Evolutionary conservation across 768 basidiomycete species (phyloP).

Genomic region (Tricholoma flavovirens): DNA sequence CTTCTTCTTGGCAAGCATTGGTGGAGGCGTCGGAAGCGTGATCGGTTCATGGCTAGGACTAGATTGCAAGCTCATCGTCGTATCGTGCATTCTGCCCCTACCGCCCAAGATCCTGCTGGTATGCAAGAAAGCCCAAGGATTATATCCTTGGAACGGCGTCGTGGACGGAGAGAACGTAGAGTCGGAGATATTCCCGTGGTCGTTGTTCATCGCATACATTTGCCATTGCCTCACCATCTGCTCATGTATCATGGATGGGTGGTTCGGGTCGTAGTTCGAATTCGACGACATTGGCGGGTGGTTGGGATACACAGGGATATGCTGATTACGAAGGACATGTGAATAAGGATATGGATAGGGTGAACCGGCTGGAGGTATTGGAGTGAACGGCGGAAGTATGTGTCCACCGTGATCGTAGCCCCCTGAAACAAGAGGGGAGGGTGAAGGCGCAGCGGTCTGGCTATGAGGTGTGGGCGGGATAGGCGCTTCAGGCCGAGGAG

Average conservation of each 20-base stretch:
- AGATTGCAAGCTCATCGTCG: conserved; percentile 55
- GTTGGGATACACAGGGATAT: conserved; percentile 30
- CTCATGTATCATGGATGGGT: conserved; percentile 52
- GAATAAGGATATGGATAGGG: conserved; percentile 77
- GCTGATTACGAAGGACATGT: conserved; percentile 57
- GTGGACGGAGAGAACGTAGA: conserved; percentile 73
- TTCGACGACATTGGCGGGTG: conserved; percentile 20
- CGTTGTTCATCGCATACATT: conserved; percentile 68
- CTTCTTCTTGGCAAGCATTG: conserved; percentile 40
- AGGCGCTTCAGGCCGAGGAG: conserved; percentile 66
- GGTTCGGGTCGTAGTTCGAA: conserved; percentile 34
- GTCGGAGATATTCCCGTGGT: conserved; percentile 51
- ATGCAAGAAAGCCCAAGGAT: conserved; percentile 71
- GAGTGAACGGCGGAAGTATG: conserved; percentile 40
- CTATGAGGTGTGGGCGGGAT: conserved; percentile 77
- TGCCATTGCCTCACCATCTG: conserved; percentile 75
- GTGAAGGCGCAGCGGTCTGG: conserved; percentile 68
- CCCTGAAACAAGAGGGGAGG: conserved; percentile 57
- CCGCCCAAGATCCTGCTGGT: conserved; percentile 44
- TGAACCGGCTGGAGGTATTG: conserved; percentile 57
- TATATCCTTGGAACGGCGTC: conserved; percentile 69
- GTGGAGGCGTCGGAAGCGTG: conserved; percentile 44
- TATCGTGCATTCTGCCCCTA: conserved; percentile 37
- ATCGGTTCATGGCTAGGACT: conserved; percentile 70
- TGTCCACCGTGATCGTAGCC: conserved; percentile 37